These are phyloP conservation scores for Penicillium sp. DNA, from an alignment of 2,329 filamentous ascomycete genomes.

Conservation along the genomic window DNA sequence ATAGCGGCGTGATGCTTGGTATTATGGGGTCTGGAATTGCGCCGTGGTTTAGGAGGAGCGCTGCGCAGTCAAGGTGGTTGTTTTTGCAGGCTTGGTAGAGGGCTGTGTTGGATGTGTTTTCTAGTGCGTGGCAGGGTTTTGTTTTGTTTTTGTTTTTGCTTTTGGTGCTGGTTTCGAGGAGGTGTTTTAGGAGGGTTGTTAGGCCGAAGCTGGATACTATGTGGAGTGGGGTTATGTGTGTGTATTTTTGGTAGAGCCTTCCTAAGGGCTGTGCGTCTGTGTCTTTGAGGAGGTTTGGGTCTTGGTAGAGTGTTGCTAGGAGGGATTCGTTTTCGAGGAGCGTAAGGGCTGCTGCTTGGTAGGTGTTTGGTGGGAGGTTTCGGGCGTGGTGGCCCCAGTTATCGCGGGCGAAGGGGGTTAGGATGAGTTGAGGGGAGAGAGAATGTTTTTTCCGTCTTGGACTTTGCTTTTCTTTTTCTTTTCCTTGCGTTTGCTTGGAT, in stretches of 20 bases:
- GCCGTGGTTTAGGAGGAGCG: neutral
- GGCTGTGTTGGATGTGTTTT: neutral
- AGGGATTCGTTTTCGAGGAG: neutral
- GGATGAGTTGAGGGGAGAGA: neutral
- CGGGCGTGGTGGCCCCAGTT: neutral
- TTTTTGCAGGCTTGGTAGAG: neutral
- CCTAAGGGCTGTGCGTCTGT: too few relatives aligned
- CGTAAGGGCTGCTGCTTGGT: neutral
- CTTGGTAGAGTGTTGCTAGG: too few relatives aligned
- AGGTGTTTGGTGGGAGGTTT: neutral
- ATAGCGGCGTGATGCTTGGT: neutral
- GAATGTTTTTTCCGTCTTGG: neutral
- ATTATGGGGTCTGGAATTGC: neutral
- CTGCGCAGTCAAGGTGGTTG: neutral
- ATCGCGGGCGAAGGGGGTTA: neutral
- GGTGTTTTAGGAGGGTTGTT: neutral
- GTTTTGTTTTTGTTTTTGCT: neutral
- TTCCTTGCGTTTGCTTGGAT: neutral
- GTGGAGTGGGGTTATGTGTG: neutral
- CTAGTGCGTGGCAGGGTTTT: neutral
- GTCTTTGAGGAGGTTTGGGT: neutral
- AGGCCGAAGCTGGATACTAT: neutral
- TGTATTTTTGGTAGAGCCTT: neutral
- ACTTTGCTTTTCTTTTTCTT: neutral
- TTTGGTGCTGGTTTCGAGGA: neutral